Evolutionary conservation across 208 protist species (phyloP), one percentile per base, ranked within the genome.

Genomic region (Acanthamoeba culbertsoni): DNA sequence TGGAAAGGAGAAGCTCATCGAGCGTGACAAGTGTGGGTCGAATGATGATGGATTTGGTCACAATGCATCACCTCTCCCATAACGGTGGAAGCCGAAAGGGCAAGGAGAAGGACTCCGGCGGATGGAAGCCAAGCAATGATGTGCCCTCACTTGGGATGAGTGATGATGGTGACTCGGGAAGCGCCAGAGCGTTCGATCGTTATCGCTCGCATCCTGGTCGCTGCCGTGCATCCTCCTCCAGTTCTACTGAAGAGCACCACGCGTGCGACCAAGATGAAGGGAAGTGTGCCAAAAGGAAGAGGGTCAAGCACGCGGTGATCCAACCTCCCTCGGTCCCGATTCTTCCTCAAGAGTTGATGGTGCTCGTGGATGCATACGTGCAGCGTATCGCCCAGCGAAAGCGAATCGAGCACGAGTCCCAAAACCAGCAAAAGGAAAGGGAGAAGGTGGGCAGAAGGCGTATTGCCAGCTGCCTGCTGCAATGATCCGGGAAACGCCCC

Each of bases 301-400:
- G 20, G 7, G 59, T 28, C 7, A 18, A 55, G 48, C 12, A 8
- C 23, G 59, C 23, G 16, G 59, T 10, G 59, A 37, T n/a, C 20
- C 20, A 68, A n/a, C 20, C 28, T 5, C 31, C 43, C 0, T n/a
- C 37, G 5, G 73, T 37, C 5, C 73, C 73, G n/a, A 43, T 84
- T 12, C 43, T 84, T 37, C 73, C 73, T 5, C 40, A 84, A 14
- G 73, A 84, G 73, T 55, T 84, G 73, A 84, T 84, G 73, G 43
- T 55, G 28, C 73, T 84, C 73, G 73, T 84, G 43, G 73, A 84
- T 16, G 73, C 73, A 37, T 84, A 84, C 73, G 55, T 84, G 73
- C 73, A 84, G 45, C 7, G 73, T 12, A 84, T 84, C 73, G 73
- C 73, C 43, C 73, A 84, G 73, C 26, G 73, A 18, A 84, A 84